Evolutionary conservation across 495 filamentous ascomycete species (phyloP).

Genomic region (Aspergillus ostianus): DNA sequence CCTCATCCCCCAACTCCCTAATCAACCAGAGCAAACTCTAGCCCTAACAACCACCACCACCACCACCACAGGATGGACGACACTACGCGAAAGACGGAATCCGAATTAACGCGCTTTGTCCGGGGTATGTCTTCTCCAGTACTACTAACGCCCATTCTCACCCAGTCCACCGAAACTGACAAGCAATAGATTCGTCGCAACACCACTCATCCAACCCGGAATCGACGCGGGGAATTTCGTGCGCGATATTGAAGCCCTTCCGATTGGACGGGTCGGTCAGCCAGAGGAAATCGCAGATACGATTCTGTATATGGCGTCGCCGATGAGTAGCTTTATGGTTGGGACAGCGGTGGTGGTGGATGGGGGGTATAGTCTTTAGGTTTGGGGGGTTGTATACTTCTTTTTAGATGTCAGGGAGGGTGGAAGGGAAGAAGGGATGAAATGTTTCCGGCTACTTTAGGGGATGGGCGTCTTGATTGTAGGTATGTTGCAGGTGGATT

Average conservation of each 20-base stretch:
- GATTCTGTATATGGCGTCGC: conserved; percentile 58
- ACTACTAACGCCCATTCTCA: no score
- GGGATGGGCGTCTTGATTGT: no score
- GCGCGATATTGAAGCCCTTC: conserved; percentile 39
- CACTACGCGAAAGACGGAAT: conserved; percentile 43
- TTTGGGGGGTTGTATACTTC: no score
- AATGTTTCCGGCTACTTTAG: no score
- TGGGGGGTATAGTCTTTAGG: conserved; percentile 8
- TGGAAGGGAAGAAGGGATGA: no score
- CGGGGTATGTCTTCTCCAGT: conserved; percentile 37
- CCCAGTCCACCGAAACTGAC: background rate
- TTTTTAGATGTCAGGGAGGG: no score
- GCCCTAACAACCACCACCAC: background rate
- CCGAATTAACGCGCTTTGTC: conserved; percentile 51
- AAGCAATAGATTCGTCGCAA: conserved; percentile 14
- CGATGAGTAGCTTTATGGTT: conserved; percentile 40
- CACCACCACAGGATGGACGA: conserved; percentile 35
- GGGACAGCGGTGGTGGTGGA: conserved; percentile 19
- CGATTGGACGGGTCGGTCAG: conserved; percentile 56
- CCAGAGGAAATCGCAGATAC: conserved; percentile 67
- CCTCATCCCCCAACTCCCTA: background rate
- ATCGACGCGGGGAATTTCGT: conserved; percentile 4
- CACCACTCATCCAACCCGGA: conserved; percentile 16
- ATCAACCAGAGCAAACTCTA: background rate
- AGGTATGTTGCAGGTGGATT: no score